phyloP scores from a whole-genome alignment of 179 eudicot species.

The Pouteria campechiana region DNA sequence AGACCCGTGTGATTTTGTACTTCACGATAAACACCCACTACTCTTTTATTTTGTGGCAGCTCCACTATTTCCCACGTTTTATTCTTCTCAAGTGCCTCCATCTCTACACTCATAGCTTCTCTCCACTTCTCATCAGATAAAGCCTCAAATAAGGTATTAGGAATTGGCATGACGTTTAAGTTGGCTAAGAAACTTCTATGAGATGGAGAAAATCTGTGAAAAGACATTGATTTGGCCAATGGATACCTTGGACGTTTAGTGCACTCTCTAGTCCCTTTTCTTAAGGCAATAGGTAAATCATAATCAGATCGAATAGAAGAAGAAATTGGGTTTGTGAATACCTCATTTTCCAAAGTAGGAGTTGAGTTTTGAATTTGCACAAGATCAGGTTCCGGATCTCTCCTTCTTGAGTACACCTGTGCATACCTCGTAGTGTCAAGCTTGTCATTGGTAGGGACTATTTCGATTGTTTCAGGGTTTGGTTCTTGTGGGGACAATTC shows the following conservation, averaged over 20 bases:
- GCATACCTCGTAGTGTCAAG: background rate
- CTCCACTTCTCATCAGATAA: background rate
- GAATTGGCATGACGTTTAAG: background rate
- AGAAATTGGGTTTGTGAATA: background rate
- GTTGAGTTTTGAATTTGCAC: background rate
- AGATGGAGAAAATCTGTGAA: background rate
- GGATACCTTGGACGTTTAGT: background rate
- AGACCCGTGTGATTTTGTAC: background rate
- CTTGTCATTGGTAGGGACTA: background rate
- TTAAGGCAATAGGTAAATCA: background rate
- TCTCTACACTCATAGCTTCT: background rate
- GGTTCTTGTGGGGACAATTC: too few species aligned
- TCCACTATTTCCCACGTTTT: background rate
- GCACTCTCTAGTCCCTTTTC: slow-evolving; percentile 1
- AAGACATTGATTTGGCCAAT: background rate
- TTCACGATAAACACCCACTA: background rate
- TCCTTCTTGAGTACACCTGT: slow-evolving; percentile 1
- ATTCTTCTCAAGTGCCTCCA: background rate
- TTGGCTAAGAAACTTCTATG: background rate
- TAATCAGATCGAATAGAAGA: background rate
- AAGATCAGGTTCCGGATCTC: background rate
- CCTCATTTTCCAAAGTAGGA: background rate
- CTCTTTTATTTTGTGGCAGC: background rate
- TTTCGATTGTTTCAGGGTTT: background rate
- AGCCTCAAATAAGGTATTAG: background rate